Percentiles rank a stretch among this genome's conserved stretches.
Evolutionary conservation across 2,329 filamentous ascomycete genomes (phyloP).

Genomic region (Rhinocladiella mackenziei): DNA sequence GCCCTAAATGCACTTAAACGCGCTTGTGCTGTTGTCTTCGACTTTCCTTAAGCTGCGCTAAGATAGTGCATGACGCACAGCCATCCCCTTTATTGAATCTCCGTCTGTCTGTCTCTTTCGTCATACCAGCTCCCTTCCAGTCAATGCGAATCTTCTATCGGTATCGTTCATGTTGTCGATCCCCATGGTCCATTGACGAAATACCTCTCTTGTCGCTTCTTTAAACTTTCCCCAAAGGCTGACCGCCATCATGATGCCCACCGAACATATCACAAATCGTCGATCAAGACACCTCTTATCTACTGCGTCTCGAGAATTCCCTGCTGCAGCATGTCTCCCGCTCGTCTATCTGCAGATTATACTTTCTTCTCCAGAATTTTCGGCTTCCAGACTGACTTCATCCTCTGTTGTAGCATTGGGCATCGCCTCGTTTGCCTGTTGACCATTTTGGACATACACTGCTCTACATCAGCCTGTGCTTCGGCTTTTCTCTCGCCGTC

Average conservation of each 20-base stretch:
- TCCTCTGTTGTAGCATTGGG: conserved; percentile 1
- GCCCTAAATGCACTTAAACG: too few species aligned
- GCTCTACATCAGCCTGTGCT: conserved; percentile 43
- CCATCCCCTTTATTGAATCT: conserved; percentile 11
- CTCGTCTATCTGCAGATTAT: not conserved
- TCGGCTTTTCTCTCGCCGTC: conserved; percentile 48
- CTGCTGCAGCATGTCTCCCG: not conserved
- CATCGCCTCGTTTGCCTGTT: not conserved
- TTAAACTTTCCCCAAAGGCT: not conserved
- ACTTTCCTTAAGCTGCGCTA: too few species aligned
- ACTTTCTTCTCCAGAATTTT: not conserved
- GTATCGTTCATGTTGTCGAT: conserved; percentile 12
- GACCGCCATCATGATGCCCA: conserved; percentile 1
- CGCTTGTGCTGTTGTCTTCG: not conserved
- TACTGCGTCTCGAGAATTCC: not conserved
- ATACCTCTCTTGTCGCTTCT: conserved; percentile 3
- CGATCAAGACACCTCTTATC: conserved; percentile 11
- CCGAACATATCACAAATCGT: conserved; percentile 2
- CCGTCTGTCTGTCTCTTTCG: conserved; percentile 16
- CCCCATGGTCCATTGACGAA: conserved; percentile 9
- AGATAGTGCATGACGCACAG: too few species aligned
- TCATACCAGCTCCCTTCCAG: conserved; percentile 10
- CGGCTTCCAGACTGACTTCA: not conserved
- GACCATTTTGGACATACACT: conserved; percentile 1
- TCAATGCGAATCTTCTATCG: conserved; percentile 2